Percentiles rank a stretch among this genome's conserved stretches.
phyloP scores from a whole-genome alignment of 805 yeast genomes.

The Blastobotrys parvus region DNA sequence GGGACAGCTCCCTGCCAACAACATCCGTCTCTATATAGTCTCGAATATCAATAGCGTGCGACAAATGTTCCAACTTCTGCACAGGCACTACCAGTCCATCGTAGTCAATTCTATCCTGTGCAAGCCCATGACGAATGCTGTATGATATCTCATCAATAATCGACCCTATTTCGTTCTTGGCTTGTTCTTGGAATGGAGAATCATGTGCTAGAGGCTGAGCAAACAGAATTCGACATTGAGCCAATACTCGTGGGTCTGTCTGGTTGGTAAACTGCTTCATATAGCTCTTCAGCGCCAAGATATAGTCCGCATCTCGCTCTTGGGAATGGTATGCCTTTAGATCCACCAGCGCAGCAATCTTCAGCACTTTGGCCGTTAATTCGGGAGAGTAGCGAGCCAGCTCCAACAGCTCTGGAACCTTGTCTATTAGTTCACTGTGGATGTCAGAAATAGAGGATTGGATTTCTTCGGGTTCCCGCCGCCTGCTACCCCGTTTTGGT shows the following conservation, averaged over 20 bases:
- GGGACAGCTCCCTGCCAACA: background rate
- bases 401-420: constrained; percentile 18
- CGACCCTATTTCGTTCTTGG: background rate
- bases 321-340: constrained; percentile 13
- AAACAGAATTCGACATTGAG: constrained; percentile 11
- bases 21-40: background rate
- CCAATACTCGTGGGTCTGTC: constrained; percentile 3
- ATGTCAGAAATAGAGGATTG: constrained; percentile 10
- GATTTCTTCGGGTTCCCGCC: background rate
- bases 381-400: constrained; percentile 19
- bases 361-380: constrained; percentile 15
- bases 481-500: background rate
- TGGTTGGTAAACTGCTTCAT: constrained; percentile 10
- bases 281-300: constrained; percentile 19
- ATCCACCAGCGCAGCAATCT: constrained; percentile 18
- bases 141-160: constrained; percentile 4
- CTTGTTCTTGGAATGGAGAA: constrained; percentile 2
- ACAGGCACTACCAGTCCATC: constrained; percentile 2
- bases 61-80: constrained; percentile 4
- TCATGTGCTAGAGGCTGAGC: background rate
- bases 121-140: constrained; percentile 3
- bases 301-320: constrained; percentile 16
- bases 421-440: constrained; percentile 10
- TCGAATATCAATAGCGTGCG: constrained; percentile 2
- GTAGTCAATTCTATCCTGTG: background rate